phyloP scores from a whole-genome alignment of 768 basidiomycete species.

The Tricholoma matsutake region DNA sequence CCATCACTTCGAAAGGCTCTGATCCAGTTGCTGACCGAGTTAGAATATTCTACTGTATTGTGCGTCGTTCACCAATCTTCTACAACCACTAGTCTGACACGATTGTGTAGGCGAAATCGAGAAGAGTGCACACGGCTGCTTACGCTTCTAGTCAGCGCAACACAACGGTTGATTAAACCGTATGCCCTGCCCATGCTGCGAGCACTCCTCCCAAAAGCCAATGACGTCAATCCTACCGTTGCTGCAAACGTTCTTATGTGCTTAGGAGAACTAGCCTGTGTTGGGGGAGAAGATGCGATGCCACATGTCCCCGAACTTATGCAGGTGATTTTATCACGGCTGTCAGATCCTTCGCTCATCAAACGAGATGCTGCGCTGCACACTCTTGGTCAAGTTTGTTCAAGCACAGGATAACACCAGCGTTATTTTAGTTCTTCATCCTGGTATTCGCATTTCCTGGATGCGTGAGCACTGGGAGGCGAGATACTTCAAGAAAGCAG shows the following conservation, averaged over 20 bases:
- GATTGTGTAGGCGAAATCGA: conserved; percentile 59
- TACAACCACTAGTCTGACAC: not conserved
- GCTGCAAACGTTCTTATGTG: conserved; percentile 93
- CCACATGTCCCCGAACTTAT: conserved; percentile 85
- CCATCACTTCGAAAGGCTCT: conserved; percentile 92
- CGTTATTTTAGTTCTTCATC: no score
- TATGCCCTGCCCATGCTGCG: conserved; percentile 95
- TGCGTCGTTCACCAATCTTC: conserved; percentile 18
- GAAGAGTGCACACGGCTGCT: conserved; percentile 93
- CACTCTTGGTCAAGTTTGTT: conserved; percentile 93
- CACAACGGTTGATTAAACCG: conserved; percentile 91
- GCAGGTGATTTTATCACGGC: conserved; percentile 81
- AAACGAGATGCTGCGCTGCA: conserved; percentile 94
- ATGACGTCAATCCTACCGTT: conserved; percentile 81
- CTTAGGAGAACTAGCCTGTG: conserved; percentile 88
- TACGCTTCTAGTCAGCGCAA: conserved; percentile 85
- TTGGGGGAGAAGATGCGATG: conserved; percentile 89
- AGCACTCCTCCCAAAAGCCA: conserved; percentile 86
- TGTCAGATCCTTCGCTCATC: conserved; percentile 83
- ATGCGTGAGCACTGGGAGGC: no score
- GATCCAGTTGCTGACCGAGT: conserved; percentile 93
- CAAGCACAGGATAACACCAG: conserved; percentile 95
- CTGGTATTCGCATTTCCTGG: no score
- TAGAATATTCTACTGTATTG: conserved; percentile 92
- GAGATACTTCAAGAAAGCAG: no score